Evolutionary conservation across 768 basidiomycete species (phyloP).

Genomic region (Kwoniella dendrophila): DNA sequence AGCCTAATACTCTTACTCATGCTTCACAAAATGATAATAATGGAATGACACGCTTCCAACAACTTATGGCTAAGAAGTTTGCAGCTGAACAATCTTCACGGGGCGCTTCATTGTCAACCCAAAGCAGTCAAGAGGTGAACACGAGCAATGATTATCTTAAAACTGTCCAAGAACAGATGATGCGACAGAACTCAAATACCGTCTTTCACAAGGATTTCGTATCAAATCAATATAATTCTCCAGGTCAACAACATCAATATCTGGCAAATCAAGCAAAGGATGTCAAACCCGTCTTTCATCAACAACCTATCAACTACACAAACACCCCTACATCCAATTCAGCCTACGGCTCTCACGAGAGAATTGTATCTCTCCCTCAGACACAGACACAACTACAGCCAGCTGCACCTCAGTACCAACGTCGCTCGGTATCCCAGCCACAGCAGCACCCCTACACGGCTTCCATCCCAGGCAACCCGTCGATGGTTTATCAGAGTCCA

Average conservation of each 20-base stretch:
- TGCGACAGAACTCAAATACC: slow-evolving; percentile 10
- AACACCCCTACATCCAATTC: neutral
- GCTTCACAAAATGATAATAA: neutral
- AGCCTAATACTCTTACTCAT: neutral
- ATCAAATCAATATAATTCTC: neutral
- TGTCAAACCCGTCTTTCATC: neutral
- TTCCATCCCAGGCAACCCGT: too few species aligned
- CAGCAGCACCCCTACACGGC: neutral
- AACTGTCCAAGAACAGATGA: slow-evolving; percentile 1
- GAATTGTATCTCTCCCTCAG: neutral
- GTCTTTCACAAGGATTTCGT: slow-evolving; percentile 18
- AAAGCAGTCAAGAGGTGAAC: neutral
- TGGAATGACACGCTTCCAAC: slow-evolving; percentile 23
- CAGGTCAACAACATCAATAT: neutral
- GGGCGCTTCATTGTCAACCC: neutral
- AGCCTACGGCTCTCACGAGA: neutral
- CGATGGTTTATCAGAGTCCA: too few species aligned
- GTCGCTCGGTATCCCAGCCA: neutral
- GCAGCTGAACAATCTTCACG: slow-evolving; percentile 22
- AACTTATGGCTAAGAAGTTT: slow-evolving; percentile 28
- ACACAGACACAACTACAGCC: too few species aligned
- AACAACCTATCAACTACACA: neutral
- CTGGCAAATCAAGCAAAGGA: neutral
- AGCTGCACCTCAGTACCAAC: neutral
- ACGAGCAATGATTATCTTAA: neutral